phyloP scores from a whole-genome alignment of 768 basidiomycete genomes.

The Termitomyces sp. region DNA sequence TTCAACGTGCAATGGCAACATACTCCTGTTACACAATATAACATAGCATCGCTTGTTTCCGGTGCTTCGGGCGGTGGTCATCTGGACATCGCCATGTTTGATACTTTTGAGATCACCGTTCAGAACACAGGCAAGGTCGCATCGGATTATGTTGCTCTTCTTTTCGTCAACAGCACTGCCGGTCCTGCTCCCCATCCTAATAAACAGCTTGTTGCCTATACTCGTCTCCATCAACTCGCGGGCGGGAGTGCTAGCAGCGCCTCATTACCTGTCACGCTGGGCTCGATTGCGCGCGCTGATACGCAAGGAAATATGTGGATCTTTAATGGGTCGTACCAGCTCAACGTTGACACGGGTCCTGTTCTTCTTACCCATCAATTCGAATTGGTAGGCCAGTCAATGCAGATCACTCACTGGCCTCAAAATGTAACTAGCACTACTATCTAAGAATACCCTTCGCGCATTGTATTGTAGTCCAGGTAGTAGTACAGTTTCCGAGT shows the following conservation, averaged over 20 bases:
- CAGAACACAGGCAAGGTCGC: slow-evolving; percentile 41
- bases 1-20: slow-evolving; percentile 36
- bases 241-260: slow-evolving; percentile 22
- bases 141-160: slow-evolving; percentile 51
- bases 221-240: slow-evolving; percentile 27
- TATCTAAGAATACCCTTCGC: background rate
- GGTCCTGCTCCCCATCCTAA: slow-evolving; percentile 48
- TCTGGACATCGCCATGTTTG: slow-evolving; percentile 40
- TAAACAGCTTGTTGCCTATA: slow-evolving; percentile 46
- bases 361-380: slow-evolving; percentile 34
- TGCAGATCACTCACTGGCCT: slow-evolving; percentile 36
- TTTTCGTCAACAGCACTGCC: slow-evolving; percentile 41
- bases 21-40: slow-evolving; percentile 28
- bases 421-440: slow-evolving; percentile 1
- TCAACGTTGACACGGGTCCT: slow-evolving; percentile 36
- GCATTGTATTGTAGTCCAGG: no score
- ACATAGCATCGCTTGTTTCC: slow-evolving; percentile 33
- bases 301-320: slow-evolving; percentile 37
- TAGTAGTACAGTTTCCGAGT: no score
- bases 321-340: slow-evolving; percentile 36
- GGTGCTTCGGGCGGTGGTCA: slow-evolving; percentile 13
- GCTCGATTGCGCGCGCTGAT: slow-evolving; percentile 44
- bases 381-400: slow-evolving; percentile 33
- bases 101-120: slow-evolving; percentile 42
- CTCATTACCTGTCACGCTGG: slow-evolving; percentile 37